Evolutionary conservation across 371 early-diverging fungal genomes (phyloP), one percentile per base, ranked within the genome.

Genomic region (Coemansia sp.): DNA sequence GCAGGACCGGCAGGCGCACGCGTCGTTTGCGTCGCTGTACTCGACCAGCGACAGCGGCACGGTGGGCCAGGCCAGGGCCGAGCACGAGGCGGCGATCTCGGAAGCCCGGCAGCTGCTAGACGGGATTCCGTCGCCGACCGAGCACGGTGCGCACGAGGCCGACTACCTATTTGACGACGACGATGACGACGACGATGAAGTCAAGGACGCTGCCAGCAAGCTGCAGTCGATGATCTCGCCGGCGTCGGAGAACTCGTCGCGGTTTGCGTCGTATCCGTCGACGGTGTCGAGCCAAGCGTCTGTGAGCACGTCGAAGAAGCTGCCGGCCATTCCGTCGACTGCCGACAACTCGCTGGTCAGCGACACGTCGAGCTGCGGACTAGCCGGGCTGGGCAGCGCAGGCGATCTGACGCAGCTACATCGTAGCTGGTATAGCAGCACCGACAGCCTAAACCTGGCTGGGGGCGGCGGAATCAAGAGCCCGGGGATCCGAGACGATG

Each of bases 361-460:
- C 26, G 53, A 53, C n/a, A 58, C 69, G 4, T 72, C 74, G 5
- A 68, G 72, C 33, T 16, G 41, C 14, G 72, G 72, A 9, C 61
- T 72, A 16, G 65, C 57, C n/a, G 72, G 68, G 0, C 51, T 55
- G 5, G 53, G 45, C 52, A 74, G 74, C 33, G 47, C 57, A 2
- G 74, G 69, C 35, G 74, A 74, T 40, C 49, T 69, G 4, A 45
- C 66, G 5, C 55, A 65, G 36, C 55, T 69, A 20, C 75, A 75
- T 20, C 65, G 71, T 11, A 75, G 75, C 42, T 75, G 75, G 75
- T 75, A 69, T 49, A 75, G 75, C 63, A 75, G 75, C 59, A 65
- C 75, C 0, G 75, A 75, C 6, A 75, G 75, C 35, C 42, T 69
- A 5, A 66, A 69, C 38, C 33, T 69, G 35, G 41, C 52, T 11